Evolutionary conservation across 2,329 filamentous ascomycete species (phyloP), one percentile per base, ranked within the genome.

Genomic region (Colletotrichum caudatum): DNA sequence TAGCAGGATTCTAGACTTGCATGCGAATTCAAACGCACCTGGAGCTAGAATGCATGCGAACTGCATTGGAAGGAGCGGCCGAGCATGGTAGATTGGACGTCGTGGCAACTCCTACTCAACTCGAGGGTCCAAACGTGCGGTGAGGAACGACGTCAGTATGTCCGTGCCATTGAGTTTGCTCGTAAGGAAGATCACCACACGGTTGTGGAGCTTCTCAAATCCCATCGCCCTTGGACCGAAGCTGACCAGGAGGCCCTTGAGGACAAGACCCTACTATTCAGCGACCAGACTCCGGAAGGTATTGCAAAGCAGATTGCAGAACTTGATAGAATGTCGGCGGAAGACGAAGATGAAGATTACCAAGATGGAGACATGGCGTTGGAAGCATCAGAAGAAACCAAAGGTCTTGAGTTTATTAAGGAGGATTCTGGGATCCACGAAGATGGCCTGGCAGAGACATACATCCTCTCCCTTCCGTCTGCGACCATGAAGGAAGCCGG

Each of bases 21-120:
- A 18, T 3, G 69, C 59, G 1, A 14, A 71, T 1, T 51, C 59
- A 7, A 50, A 68, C 7, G 37, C 53, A 2, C 16, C 69, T 0
- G 58, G 26, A 0, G 7, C 14, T 3, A 3, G 0, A 1, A 0
- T 12, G 0, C 0, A 1, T 0, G 16, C 51, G 20, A 5, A 71
- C 69, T 0, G 64, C 59, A 2, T 16, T 71, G 1, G 64, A 71
- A 18, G 18, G 8, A 0, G 69, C 69, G 1, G 65, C 64, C 0
- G n/a, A 71, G 1, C 0, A 5, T 1, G 69, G 69, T 0, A 18
- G 64, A 2, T 0, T 71, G 9, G 69, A 71, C 35, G 9, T 64
- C 0, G 46, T 58, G 1, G 1, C 41, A 62, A 5, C 4, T 68
- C 0, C n/a, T 68, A 1, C 53, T 71, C 7, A 53, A 58, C 4